Conservation (phyloP, 345 rosid species). For the Mercurialis annua region DNA sequence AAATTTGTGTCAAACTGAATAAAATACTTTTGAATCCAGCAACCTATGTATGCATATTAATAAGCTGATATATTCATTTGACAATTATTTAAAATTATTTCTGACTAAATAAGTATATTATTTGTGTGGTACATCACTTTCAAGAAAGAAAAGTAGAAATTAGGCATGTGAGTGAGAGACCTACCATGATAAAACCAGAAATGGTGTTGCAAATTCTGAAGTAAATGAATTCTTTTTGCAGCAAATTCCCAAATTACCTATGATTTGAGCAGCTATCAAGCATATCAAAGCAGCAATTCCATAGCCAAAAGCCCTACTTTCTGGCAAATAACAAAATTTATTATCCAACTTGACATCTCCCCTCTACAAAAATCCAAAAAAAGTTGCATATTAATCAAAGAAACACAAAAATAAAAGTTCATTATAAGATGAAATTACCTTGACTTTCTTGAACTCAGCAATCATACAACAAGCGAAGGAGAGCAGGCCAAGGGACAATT, state of each 20-base stretch:
- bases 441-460: constrained; percentile 60
- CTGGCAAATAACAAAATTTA: constrained; percentile 52
- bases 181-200: constrained; percentile 65
- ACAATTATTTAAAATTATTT: no score
- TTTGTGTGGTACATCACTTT: no score
- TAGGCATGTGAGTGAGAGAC: constrained; percentile 13
- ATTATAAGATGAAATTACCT: constrained; percentile 41
- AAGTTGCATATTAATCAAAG: background rate
- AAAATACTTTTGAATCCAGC: no score
- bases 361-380: constrained; percentile 33
- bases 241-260: constrained; percentile 47
- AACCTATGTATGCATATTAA: no score
- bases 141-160: no score
- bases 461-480: constrained; percentile 51
- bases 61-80: background rate
- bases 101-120: no score
- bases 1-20: no score
- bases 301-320: constrained; percentile 42
- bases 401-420: background rate
- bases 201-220: constrained; percentile 23
- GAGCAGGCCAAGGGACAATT: constrained; percentile 43
- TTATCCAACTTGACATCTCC: constrained; percentile 59
- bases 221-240: constrained; percentile 17
- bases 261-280: constrained; percentile 45
- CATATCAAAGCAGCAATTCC: constrained; percentile 55